Base-by-base conservation (phyloP, 2,329 filamentous ascomycete species). In the Paecilomyces dactylethromorphus region DNA sequence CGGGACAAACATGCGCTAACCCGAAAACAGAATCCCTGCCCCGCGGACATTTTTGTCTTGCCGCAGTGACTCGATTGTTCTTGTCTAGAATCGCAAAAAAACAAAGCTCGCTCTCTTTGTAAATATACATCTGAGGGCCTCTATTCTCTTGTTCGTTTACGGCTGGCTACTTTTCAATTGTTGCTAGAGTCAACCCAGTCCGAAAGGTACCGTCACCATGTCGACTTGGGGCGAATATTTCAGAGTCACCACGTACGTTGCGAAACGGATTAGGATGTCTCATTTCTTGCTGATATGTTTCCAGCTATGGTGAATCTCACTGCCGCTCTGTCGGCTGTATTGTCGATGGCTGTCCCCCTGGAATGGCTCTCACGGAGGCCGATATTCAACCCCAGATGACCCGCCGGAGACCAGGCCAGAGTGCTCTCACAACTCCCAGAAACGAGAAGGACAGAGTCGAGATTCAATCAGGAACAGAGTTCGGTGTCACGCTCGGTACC, bases 331-430 rank as follows among this genome's bases (percentile, higher is more conserved):
- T 97, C 69, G 92, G 92, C 71, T 95, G 91, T 80, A 97, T 97
- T 69, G 88, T 97, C 76, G 93, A 97, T 74, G 92, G 92, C 68
- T 90, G 87, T 71, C 94, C 93, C 35, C 92, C 94, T 13, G 90
- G 91, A 68, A 88, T 97, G 82, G 80, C 87, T 68, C 86, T 97
- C 74, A 89, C 85, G 62, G 92, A 96, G 76, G 82, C 80, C 57
- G 91, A 95, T 71, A 95, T 97, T 72, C 93, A 99, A 78, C 92
- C 92, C 54, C 92, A 97, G 78, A 90, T 97, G 85, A 95, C 89
- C 63, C 88, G 93, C 64, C 85, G 93, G 61, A 85, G 93, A 60
- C 93, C 93, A 4, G 93, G 93, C 52, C 93, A 99, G 77, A 91
- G 87, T 66, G 86, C 87, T 63, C 89, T 97, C 69, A 96, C 92